Base-by-base conservation (phyloP, 176 grass and related monocot genomes). In the Secale cereale region DNA sequence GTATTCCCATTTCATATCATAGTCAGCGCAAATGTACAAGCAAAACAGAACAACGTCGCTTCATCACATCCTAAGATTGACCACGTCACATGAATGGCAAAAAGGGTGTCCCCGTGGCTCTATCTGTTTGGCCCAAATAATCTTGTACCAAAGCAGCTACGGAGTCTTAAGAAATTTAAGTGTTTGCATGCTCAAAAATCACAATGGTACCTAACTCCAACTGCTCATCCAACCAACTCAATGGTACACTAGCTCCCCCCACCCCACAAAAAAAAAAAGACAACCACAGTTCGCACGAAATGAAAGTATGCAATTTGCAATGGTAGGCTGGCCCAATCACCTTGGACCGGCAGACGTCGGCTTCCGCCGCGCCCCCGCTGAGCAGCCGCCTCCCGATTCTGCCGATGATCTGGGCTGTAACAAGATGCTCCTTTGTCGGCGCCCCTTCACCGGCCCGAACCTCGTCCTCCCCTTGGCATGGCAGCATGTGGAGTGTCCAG, bases 401-500 rank as follows among this genome's bases (percentile, higher is more conserved):
- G 6, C 64, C 82, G 70, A 92, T 20, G 62, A 80, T 69, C 64
- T 82, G 77, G 0, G 64, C 59, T 17, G 74, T 69, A 50, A 78
- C 50, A 32, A 91, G 79, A 63, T 95, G 83, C 57, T 82, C 77
- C 45, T 31, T 86, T 2, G 83, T 35, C 27, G 85, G 6, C 2
- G 9, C 52, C 33, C 1, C 57, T 19, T 63, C 70, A 3, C 23
- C 71, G n/a, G 22, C 48, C 25, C 19, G 60, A 4, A 10, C 88
- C 35, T 85, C 74, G 3, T 85, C 73, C 25, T 31, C 30, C 25
- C 33, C 68, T 36, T 78, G 48, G 82, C 96, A 98, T 10, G 93
- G 96, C 65, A 98, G 86, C 96, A 98, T 93, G 89, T 92, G 74
- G 27, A 76, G 22, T 5, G 92, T 85, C 96, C 96, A 98, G 13